phyloP scores from a whole-genome alignment of 768 basidiomycete genomes.

The Megacollybia marginata region DNA sequence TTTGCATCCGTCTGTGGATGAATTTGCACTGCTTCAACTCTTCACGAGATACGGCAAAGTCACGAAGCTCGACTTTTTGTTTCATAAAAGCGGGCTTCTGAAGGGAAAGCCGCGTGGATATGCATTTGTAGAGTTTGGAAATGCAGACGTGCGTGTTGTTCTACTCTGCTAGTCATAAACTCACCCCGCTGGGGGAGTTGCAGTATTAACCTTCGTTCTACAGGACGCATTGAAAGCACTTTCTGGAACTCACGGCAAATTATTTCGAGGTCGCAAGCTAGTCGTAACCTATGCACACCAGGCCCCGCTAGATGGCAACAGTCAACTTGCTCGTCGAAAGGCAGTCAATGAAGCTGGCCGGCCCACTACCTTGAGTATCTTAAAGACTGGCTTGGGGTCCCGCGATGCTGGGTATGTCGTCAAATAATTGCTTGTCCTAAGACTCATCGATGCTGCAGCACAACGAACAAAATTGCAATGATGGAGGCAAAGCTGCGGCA shows the following conservation, averaged over 20 bases:
- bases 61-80: constrained; percentile 88
- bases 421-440: neutral
- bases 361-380: constrained; percentile 82
- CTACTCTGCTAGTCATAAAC: constrained; percentile 17
- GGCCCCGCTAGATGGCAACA: constrained; percentile 42
- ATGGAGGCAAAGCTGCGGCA: constrained; percentile 93
- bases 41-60: constrained; percentile 92
- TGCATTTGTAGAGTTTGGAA: constrained; percentile 84
- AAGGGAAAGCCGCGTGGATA: constrained; percentile 95
- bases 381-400: constrained; percentile 63
- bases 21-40: constrained; percentile 82
- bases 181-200: constrained; percentile 31
- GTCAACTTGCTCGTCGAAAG: constrained; percentile 24
- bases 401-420: constrained; percentile 41
- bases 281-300: constrained; percentile 91
- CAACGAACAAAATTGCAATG: constrained; percentile 83
- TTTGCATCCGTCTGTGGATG: constrained; percentile 78
- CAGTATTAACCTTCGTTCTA: constrained; percentile 9
- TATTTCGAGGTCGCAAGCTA: constrained; percentile 80
- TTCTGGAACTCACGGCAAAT: constrained; percentile 63
- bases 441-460: constrained; percentile 36
- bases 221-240: constrained; percentile 86
- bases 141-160: constrained; percentile 61
- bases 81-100: constrained; percentile 84
- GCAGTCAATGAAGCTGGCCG: constrained; percentile 49